phyloP scores from a whole-genome alignment of 2,329 filamentous ascomycete species.

The Tolypocladium guangdongense region DNA sequence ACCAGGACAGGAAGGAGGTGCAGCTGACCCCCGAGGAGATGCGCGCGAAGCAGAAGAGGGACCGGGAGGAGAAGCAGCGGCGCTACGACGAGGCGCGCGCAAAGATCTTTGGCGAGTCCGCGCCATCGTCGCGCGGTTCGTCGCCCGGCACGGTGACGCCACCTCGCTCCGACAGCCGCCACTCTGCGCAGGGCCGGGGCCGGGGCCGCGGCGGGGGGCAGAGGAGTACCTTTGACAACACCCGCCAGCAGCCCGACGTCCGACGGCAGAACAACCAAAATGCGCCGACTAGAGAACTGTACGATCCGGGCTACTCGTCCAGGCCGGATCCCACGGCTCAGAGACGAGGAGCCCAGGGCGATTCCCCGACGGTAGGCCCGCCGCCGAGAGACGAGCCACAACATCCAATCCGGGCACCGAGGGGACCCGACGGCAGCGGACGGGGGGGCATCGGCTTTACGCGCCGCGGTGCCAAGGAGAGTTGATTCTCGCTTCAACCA shows the following conservation, averaged over 20 bases:
- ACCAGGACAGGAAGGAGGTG: slow-evolving; percentile 52
- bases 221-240: slow-evolving; percentile 9
- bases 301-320: slow-evolving; percentile 61
- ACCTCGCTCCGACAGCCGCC: slow-evolving; percentile 29
- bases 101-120: slow-evolving; percentile 66
- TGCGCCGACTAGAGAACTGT: slow-evolving; percentile 49
- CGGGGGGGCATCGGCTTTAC: slow-evolving; percentile 70
- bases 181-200: slow-evolving; percentile 31
- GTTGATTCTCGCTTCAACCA: slow-evolving; percentile 17
- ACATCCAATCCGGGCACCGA: slow-evolving; percentile 61
- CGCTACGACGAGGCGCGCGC: slow-evolving; percentile 84
- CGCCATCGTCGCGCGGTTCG: slow-evolving; percentile 44
- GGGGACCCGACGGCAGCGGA: slow-evolving; percentile 67
- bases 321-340: slow-evolving; percentile 46
- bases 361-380: slow-evolving; percentile 20
- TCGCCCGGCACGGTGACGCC: slow-evolving; percentile 52
- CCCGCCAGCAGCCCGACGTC: slow-evolving; percentile 5
- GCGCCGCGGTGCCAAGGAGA: slow-evolving; percentile 41
- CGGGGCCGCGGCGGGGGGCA: slow-evolving; percentile 30
- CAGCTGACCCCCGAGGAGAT: slow-evolving; percentile 66
- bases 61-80: slow-evolving; percentile 80
- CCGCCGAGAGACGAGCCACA: slow-evolving; percentile 50
- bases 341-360: slow-evolving; percentile 29
- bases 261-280: slow-evolving; percentile 12
- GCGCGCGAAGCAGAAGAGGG: slow-evolving; percentile 63